Evolutionary conservation across 768 basidiomycete genomes (phyloP), one percentile per base, ranked within the genome.

Genomic region (Mycena haematopus): DNA sequence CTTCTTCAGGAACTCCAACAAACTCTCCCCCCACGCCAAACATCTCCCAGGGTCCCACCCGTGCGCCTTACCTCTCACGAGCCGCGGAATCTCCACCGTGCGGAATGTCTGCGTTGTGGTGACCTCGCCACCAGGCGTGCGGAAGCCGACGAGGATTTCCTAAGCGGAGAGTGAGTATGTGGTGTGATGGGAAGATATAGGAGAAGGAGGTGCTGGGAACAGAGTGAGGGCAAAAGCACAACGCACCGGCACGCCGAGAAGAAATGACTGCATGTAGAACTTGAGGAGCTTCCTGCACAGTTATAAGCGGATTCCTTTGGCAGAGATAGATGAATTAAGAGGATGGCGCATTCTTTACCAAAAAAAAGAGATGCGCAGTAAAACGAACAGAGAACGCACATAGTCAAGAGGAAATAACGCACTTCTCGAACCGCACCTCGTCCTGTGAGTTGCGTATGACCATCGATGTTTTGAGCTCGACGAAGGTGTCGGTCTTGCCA

Each of bases 211-310:
- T 42, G 44, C 6, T 10, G 24, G 45, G 3, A 33, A 33, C 19
- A 17, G 19, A 19, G 33, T 19, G 15, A 51, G 24, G 15, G 25
- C 27, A 27, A 21, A 56, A 63, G 58, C 14, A 35, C 13, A 35
- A 73, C 88, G 68, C 72, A 90, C 90, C 22, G 93, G 94, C n/a
- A 96, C 93, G 52, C 94, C 95, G 56, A 96, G 84, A 27, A 96
- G 82, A 74, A 93, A 95, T 1, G 93, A 95, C 70, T 96, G 94
- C 63, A 94, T 86, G 79, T 95, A 95, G 75, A 93, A 93, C 70
- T 93, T 95, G 60, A 96, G 84, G n/a, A 96, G 78, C 72, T 96
- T 96, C 73, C 91, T 94, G 6, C 29, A 51, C 9, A 6, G 22
- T 22, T 21, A 31, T 33, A 21, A 31, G 50, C 11, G 6, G 3